These are phyloP conservation scores for Russula earlei DNA, from an alignment of 768 basidiomycete species.

Conservation along the genomic window DNA sequence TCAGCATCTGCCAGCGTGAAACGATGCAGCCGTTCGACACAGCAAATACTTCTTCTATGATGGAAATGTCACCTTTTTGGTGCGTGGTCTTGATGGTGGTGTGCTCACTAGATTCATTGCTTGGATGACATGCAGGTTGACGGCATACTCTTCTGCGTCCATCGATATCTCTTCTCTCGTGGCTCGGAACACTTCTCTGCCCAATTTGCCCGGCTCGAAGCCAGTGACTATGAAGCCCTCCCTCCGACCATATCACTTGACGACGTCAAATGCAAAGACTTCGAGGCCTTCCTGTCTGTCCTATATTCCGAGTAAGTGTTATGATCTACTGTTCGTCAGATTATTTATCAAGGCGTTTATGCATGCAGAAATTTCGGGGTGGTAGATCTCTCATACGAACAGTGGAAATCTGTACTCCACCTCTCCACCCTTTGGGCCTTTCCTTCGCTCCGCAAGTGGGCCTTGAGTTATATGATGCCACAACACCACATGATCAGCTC, in stretches of 20 bases:
- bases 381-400: conserved; percentile 11
- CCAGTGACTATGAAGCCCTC: neutral
- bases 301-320: too few species aligned
- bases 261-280: neutral
- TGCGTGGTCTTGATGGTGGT: neutral
- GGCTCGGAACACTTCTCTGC: conserved; percentile 5
- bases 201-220: neutral
- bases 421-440: conserved; percentile 26
- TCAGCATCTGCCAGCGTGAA: too few species aligned
- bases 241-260: neutral
- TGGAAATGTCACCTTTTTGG: conserved; percentile 8
- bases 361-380: conserved; percentile 4
- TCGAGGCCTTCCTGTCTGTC: neutral
- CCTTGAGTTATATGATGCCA: neutral
- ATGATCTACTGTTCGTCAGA: too few species aligned
- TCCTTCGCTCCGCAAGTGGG: conserved; percentile 21
- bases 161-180: conserved; percentile 2
- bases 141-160: conserved; percentile 4
- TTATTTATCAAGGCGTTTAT: neutral
- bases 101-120: neutral
- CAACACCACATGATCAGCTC: conserved; percentile 9
- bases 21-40: neutral
- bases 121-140: conserved; percentile 4
- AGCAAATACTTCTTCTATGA: conserved; percentile 1
- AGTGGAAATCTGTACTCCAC: conserved; percentile 25